These are phyloP conservation scores for Myriosclerotinia curreyana DNA, from an alignment of 2,329 filamentous ascomycete genomes.

Conservation along the genomic window DNA sequence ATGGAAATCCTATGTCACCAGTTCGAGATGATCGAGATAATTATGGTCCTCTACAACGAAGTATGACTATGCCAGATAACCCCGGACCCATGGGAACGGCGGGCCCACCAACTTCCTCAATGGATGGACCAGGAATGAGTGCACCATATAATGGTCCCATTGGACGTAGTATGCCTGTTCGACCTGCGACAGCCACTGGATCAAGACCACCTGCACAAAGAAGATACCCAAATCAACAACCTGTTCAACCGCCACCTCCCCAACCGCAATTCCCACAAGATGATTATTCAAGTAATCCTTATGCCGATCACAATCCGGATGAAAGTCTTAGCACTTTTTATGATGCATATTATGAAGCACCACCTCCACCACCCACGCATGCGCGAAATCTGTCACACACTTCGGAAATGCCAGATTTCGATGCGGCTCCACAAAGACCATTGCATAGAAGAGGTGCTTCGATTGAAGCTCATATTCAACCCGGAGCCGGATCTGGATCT, in stretches of 20 bases:
- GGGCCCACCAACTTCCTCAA: conserved; percentile 28
- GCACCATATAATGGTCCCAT: conserved; percentile 48
- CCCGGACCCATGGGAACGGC: conserved; percentile 44
- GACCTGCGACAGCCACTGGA: conserved; percentile 55
- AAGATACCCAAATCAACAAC: conserved; percentile 47
- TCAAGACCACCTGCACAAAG: conserved; percentile 53
- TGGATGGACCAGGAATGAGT: conserved; percentile 37
- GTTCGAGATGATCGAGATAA: conserved; percentile 38
- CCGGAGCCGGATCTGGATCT: conserved; percentile 14
- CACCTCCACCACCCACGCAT: conserved; percentile 26
- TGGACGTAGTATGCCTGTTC: conserved; percentile 48
- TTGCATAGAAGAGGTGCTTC: conserved; percentile 30
- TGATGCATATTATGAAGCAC: conserved; percentile 51
- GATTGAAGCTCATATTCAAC: conserved; percentile 37
- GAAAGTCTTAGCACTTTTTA: conserved; percentile 51
- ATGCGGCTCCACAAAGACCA: conserved; percentile 25
- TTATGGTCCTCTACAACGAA: conserved; percentile 54
- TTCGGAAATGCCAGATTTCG: conserved; percentile 38
- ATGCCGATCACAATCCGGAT: conserved; percentile 38
- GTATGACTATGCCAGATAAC: conserved; percentile 57
- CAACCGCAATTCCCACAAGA: conserved; percentile 25
- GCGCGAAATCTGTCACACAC: conserved; percentile 29
- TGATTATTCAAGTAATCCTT: conserved; percentile 21
- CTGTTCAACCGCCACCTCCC: conserved; percentile 29
- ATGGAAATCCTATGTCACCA: conserved; percentile 32